A percentile compares a stretch with the other conserved stretches of the same genome.
Conservation (phyloP, 2,329 filamentous ascomycete species). For the Pseudocercospora crystallina region DNA sequence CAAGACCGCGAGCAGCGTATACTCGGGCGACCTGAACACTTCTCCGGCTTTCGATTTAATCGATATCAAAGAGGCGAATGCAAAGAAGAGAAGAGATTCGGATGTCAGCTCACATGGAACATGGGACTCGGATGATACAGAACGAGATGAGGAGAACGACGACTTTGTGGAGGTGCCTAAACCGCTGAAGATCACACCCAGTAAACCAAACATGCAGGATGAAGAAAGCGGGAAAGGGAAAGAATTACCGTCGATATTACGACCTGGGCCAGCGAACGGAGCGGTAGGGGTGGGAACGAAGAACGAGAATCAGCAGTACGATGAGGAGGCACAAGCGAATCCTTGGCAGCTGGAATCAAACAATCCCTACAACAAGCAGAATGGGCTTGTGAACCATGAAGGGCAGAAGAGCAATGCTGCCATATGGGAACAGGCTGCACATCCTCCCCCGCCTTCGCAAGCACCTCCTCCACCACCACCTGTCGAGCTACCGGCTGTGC, state of each 20-base stretch:
- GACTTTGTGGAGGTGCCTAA: constrained; percentile 29
- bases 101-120: constrained; percentile 37
- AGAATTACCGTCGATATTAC: constrained; percentile 29
- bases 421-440: constrained; percentile 38
- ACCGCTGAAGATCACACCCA: constrained; percentile 29
- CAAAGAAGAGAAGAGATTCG: constrained; percentile 34
- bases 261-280: constrained; percentile 26
- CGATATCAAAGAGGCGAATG: constrained; percentile 31
- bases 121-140: constrained; percentile 33
- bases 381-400: constrained; percentile 3
- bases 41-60: constrained; percentile 44
- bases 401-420: constrained; percentile 29
- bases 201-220: constrained; percentile 24
- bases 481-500: constrained; percentile 43
- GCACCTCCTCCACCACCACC: constrained; percentile 24
- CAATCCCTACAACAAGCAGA: constrained; percentile 24
- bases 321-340: constrained; percentile 29
- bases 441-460: constrained; percentile 20
- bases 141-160: constrained; percentile 17
- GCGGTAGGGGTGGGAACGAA: constrained; percentile 4
- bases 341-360: constrained; percentile 28
- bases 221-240: constrained; percentile 11
- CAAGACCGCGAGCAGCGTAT: constrained; percentile 29
- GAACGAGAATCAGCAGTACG: constrained; percentile 22
- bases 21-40: constrained; percentile 36